phyloP scores from a whole-genome alignment of 176 grass and related monocot genomes.

The Oryza officinalis region DNA sequence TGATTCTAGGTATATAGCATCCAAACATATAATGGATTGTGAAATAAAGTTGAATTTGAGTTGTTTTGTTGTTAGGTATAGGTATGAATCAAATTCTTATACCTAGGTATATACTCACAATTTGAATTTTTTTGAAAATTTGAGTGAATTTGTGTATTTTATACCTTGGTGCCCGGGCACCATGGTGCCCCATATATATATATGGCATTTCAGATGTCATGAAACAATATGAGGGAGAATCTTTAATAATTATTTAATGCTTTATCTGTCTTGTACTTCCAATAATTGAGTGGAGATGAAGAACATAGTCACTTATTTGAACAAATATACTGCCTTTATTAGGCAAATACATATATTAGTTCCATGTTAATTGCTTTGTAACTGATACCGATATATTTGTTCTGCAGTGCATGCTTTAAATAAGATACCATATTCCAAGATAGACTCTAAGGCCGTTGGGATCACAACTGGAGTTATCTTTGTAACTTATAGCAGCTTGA shows the following conservation, averaged over 20 bases:
- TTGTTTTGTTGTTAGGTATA: no score
- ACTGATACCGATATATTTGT: conserved; percentile 49
- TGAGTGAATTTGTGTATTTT: no score
- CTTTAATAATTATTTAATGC: conserved; percentile 5
- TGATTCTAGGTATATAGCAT: no score
- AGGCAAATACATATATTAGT: not conserved
- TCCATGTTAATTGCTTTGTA: conserved; percentile 23
- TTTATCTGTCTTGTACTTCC: conserved; percentile 5
- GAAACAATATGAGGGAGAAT: not conserved
- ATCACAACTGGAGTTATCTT: conserved; percentile 90
- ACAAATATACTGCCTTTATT: not conserved
- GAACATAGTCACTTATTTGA: conserved; percentile 6
- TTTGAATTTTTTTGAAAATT: no score
- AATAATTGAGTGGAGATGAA: conserved; percentile 29
- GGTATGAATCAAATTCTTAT: no score
- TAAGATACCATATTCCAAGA: conserved; percentile 92
- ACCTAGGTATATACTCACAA: no score
- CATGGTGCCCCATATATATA: not conserved
- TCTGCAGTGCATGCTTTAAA: conserved; percentile 95
- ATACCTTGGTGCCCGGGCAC: no score
- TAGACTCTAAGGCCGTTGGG: conserved; percentile 89
- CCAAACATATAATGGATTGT: no score
- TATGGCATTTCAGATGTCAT: not conserved
- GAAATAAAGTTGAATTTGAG: no score
- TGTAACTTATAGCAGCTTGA: conserved; percentile 98